These are phyloP conservation scores for Pleurotus tuoliensis DNA, from an alignment of 768 basidiomycete genomes.

Conservation along the genomic window DNA sequence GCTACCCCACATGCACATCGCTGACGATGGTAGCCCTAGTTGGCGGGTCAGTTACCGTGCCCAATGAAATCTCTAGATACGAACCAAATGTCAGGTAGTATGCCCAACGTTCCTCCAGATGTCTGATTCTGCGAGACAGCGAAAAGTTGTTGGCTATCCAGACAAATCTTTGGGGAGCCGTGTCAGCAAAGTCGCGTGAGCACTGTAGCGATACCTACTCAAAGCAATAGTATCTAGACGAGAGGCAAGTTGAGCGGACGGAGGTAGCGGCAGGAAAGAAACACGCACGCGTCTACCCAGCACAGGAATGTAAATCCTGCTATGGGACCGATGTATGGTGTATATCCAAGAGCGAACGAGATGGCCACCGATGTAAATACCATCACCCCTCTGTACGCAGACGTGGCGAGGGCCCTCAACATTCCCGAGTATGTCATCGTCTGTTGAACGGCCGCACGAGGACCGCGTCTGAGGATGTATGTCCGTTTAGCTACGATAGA, in stretches of 20 bases:
- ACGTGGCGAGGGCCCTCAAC: constrained; percentile 71
- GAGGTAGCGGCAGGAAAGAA: not conserved
- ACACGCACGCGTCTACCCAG: constrained; percentile 82
- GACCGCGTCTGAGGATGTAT: constrained; percentile 68
- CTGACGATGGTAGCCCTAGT: constrained; percentile 66
- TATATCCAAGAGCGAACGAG: constrained; percentile 56
- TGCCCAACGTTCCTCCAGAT: constrained; percentile 86
- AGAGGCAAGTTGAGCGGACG: not conserved
- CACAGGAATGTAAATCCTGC: constrained; percentile 72
- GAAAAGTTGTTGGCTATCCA: constrained; percentile 76
- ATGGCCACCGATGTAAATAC: constrained; percentile 70
- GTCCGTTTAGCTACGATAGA: constrained; percentile 70
- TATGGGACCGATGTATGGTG: constrained; percentile 62
- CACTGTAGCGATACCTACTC: constrained; percentile 47
- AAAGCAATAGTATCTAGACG: constrained; percentile 81
- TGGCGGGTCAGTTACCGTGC: not conserved
- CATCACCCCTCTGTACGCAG: constrained; percentile 81
- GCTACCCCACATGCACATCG: constrained; percentile 68
- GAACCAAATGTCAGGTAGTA: constrained; percentile 84
- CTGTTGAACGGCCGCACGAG: constrained; percentile 45
- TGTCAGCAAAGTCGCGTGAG: constrained; percentile 13
- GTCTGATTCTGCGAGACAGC: constrained; percentile 61
- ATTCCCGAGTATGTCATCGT: constrained; percentile 65
- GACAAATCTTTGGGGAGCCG: constrained; percentile 49
- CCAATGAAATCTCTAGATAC: not conserved